Percentiles rank a stretch among this genome's conserved stretches.
Conservation (phyloP, 2,329 filamentous ascomycete species). For the Stagonosporopsis cucurbitacearum region DNA sequence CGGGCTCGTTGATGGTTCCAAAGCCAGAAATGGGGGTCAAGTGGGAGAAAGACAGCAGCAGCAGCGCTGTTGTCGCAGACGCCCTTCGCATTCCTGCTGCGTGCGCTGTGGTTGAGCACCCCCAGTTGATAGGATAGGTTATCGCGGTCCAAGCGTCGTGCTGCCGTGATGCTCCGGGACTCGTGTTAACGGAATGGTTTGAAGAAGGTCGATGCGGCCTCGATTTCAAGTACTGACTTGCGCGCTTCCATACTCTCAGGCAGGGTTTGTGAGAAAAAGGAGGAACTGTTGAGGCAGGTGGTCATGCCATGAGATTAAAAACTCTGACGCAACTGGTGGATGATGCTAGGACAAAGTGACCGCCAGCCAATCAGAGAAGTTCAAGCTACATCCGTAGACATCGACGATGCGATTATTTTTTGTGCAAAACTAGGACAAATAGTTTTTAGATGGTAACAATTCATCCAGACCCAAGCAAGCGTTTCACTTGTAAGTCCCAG, state of each 20-base stretch:
- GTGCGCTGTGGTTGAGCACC: background rate
- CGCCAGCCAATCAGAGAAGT: slow-evolving; percentile 7
- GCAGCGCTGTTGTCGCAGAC: slow-evolving; percentile 8
- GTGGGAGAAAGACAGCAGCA: slow-evolving; percentile 3
- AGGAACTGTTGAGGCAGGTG: background rate
- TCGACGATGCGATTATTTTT: slow-evolving; percentile 2
- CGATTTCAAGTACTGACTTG: slow-evolving; percentile 4
- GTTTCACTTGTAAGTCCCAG: too few relatives aligned
- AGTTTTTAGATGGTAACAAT: background rate
- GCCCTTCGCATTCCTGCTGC: slow-evolving; percentile 13
- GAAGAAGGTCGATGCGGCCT: slow-evolving; percentile 9
- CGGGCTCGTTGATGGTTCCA: slow-evolving; percentile 34
- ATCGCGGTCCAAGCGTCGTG: slow-evolving; percentile 9
- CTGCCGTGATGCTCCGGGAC: background rate
- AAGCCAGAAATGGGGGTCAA: slow-evolving; percentile 12
- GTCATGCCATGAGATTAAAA: slow-evolving; percentile 1
- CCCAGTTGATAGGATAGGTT: background rate
- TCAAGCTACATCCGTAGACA: slow-evolving; percentile 1
- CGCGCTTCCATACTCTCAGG: slow-evolving; percentile 13
- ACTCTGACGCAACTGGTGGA: slow-evolving; percentile 17
- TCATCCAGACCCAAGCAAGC: too few relatives aligned
- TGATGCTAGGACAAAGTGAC: slow-evolving; percentile 4
- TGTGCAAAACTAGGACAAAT: background rate
- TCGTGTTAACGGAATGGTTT: slow-evolving; percentile 15
- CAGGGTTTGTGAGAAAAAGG: background rate